These are phyloP conservation scores for Apiospora phragmitis DNA, from an alignment of 2,329 filamentous ascomycete species.

Conservation along the genomic window DNA sequence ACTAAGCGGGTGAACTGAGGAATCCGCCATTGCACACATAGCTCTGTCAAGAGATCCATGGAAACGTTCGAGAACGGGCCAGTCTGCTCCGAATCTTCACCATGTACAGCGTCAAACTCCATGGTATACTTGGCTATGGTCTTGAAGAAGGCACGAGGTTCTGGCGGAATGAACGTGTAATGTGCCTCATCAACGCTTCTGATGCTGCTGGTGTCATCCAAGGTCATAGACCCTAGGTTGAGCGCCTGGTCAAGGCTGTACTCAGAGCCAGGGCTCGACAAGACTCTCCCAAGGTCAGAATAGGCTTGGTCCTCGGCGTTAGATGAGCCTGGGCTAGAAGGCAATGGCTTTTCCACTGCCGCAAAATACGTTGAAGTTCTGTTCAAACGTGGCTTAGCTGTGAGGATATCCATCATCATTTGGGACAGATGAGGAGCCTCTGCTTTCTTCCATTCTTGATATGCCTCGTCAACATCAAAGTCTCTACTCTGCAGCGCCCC, in stretches of 20 bases:
- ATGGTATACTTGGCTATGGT: slow-evolving; percentile 78
- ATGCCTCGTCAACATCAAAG: slow-evolving; percentile 87
- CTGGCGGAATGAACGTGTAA: slow-evolving; percentile 88
- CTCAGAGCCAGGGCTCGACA: slow-evolving; percentile 46
- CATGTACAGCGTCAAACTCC: slow-evolving; percentile 61
- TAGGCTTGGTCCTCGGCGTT: slow-evolving; percentile 52
- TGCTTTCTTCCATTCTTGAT: slow-evolving; percentile 86
- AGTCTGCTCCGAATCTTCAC: slow-evolving; percentile 49
- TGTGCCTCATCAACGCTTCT: slow-evolving; percentile 61
- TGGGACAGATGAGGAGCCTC: slow-evolving; percentile 85
- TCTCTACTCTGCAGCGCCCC: slow-evolving; percentile 80
- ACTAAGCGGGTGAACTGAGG: slow-evolving; percentile 80
- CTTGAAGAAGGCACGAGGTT: slow-evolving; percentile 81
- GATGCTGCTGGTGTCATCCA: slow-evolving; percentile 55
- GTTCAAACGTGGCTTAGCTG: slow-evolving; percentile 80
- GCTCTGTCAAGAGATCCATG: slow-evolving; percentile 78
- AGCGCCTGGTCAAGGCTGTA: slow-evolving; percentile 65
- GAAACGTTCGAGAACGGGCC: slow-evolving; percentile 73
- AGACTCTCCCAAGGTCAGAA: slow-evolving; percentile 52
- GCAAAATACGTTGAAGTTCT: slow-evolving; percentile 63
- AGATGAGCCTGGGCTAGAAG: slow-evolving; percentile 52
- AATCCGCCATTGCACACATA: slow-evolving; percentile 86
- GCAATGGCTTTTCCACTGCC: slow-evolving; percentile 53
- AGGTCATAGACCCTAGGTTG: slow-evolving; percentile 65
- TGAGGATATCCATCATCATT: slow-evolving; percentile 90